Conservation (phyloP, 768 basidiomycete species). For the Lanmaoa pseudosensibilis region DNA sequence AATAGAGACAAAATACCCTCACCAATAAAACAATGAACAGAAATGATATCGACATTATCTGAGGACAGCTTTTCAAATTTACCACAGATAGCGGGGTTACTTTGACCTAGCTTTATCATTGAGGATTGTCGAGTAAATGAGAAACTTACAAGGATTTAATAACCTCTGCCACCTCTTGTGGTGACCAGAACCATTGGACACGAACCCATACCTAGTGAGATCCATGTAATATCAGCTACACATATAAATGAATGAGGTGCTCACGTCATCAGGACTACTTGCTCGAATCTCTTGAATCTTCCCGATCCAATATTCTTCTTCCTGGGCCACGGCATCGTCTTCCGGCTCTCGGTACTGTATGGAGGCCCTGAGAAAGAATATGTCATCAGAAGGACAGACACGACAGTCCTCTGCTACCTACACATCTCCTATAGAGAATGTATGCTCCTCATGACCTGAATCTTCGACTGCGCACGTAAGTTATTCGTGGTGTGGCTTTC, state of each 20-base stretch:
- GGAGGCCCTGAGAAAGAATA: constrained; percentile 31
- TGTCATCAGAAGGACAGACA: not conserved
- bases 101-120: constrained; percentile 20
- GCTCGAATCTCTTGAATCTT: constrained; percentile 47
- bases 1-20: not conserved
- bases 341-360: constrained; percentile 22
- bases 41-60: constrained; percentile 48
- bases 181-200: constrained; percentile 58
- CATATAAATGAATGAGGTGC: not conserved
- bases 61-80: constrained; percentile 51
- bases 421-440: constrained; percentile 37
- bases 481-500: not conserved
- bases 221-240: not conserved
- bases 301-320: constrained; percentile 52
- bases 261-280: constrained; percentile 31
- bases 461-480: constrained; percentile 14
- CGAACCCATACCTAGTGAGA: constrained; percentile 48
- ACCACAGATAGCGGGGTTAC: constrained; percentile 41
- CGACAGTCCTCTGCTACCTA: constrained; percentile 13
- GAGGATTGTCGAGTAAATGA: not conserved
- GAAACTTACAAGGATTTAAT: constrained; percentile 52
- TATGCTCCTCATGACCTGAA: constrained; percentile 9
- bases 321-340: constrained; percentile 16
- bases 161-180: constrained; percentile 43
- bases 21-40: constrained; percentile 49